These are phyloP conservation scores for Anthracocystis panici-leucophaei DNA, from an alignment of 1,284 basidiomycete species.

Conservation along the genomic window DNA sequence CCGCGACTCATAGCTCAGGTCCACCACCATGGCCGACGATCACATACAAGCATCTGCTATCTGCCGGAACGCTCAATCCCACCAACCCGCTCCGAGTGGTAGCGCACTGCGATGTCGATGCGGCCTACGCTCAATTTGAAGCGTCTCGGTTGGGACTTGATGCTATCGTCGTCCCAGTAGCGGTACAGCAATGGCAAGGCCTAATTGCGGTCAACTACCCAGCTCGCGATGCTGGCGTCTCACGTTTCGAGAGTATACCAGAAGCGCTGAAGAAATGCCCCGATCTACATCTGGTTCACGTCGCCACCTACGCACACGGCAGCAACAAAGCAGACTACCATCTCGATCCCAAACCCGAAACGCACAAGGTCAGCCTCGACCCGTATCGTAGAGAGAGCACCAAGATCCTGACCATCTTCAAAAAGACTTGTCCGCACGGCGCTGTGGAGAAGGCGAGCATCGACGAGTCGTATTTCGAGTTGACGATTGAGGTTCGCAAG, in stretches of 20 bases:
- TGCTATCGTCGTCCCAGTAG: conserved; percentile 78
- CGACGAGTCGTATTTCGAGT: conserved; percentile 72
- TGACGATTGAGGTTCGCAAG: conserved; percentile 66
- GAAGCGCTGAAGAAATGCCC: conserved; percentile 83
- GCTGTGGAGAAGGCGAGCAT: conserved; percentile 76
- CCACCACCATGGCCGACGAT: conserved; percentile 51
- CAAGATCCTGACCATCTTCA: conserved; percentile 89
- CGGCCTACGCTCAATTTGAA: conserved; percentile 78
- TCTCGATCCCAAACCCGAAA: conserved; percentile 80
- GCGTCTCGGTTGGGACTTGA: conserved; percentile 83
- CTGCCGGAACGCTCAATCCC: conserved; percentile 60
- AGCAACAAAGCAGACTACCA: conserved; percentile 87
- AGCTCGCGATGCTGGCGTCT: conserved; percentile 89
- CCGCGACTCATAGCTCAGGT: conserved; percentile 26
- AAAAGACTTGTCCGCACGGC: conserved; percentile 78
- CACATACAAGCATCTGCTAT: conserved; percentile 62
- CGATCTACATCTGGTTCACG: conserved; percentile 85
- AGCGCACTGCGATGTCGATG: conserved; percentile 81
- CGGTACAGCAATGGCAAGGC: conserved; percentile 89
- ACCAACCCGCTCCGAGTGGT: conserved; percentile 74
- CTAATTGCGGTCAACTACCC: conserved; percentile 95
- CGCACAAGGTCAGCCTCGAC: conserved; percentile 96
- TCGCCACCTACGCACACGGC: conserved; percentile 78
- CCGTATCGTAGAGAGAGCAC: conserved; percentile 89
- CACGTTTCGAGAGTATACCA: conserved; percentile 72